Percentiles rank a stretch among this genome's conserved stretches.
Evolutionary conservation across 2,329 filamentous ascomycete genomes (phyloP).

Genomic region (Trichoderma citrinoviride): DNA sequence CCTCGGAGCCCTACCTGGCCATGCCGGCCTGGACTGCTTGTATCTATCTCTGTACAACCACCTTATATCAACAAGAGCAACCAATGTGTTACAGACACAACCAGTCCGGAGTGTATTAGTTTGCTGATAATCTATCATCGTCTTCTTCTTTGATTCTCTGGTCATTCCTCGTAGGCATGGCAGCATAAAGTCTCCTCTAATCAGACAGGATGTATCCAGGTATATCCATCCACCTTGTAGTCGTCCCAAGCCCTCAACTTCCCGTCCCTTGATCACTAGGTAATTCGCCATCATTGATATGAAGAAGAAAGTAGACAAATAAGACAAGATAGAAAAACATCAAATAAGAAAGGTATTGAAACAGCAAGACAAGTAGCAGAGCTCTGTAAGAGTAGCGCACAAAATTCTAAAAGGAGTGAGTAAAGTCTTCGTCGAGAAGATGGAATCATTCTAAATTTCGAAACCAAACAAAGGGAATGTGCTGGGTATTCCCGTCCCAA

Average conservation of each 20-base stretch:
- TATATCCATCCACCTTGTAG: conserved; percentile 5
- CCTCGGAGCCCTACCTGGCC: neutral
- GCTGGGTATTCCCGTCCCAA: neutral
- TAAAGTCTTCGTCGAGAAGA: conserved; percentile 35
- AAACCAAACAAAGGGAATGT: conserved; percentile 20
- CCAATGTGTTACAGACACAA: neutral
- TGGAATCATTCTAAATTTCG: conserved; percentile 32
- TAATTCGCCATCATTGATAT: neutral
- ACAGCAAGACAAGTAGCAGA: conserved; percentile 4
- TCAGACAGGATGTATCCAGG: neutral
- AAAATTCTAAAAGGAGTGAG: neutral
- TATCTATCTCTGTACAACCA: neutral
- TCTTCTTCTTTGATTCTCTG: neutral
- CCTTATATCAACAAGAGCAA: too few relatives aligned
- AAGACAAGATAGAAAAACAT: neutral
- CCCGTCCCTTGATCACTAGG: neutral
- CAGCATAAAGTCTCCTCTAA: neutral
- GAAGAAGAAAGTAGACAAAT: neutral
- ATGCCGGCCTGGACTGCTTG: neutral
- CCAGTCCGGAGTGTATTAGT: neutral
- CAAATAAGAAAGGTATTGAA: neutral
- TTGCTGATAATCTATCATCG: neutral
- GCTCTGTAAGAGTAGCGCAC: conserved; percentile 24
- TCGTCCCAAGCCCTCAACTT: neutral
- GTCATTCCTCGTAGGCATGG: neutral